Conservation (phyloP, 352 stramenopile genomes). For the Phytophthora palmivora region DNA sequence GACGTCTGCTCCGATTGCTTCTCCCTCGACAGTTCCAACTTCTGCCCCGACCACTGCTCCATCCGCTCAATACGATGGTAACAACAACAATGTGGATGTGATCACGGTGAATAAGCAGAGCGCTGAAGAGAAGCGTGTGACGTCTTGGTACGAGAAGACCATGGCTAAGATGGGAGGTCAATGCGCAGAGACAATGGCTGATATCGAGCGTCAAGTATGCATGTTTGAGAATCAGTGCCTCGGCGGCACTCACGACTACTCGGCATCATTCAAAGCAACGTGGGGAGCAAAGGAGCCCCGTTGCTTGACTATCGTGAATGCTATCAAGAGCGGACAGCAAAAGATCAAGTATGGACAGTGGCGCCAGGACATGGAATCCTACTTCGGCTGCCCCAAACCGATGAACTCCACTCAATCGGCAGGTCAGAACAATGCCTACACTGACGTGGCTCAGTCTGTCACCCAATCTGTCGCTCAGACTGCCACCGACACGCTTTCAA, state of each 20-base stretch:
- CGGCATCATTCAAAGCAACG: constrained; percentile 47
- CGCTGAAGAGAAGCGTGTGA: constrained; percentile 34
- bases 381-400: constrained; percentile 52
- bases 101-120: constrained; percentile 36
- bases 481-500: constrained; percentile 12
- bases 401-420: constrained; percentile 23
- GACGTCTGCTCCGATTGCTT: background rate
- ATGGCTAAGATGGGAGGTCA: constrained; percentile 41
- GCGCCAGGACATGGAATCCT: constrained; percentile 45
- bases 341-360: constrained; percentile 39
- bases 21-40: constrained; percentile 1
- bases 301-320: constrained; percentile 55
- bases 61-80: constrained; percentile 25
- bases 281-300: constrained; percentile 48
- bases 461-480: constrained; percentile 7
- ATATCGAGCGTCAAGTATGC: constrained; percentile 62
- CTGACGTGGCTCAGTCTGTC: constrained; percentile 12
- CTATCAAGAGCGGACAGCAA: constrained; percentile 45
- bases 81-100: constrained; percentile 43
- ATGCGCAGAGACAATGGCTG: constrained; percentile 39
- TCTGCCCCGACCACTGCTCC: background rate
- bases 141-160: constrained; percentile 50
- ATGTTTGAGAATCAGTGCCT: constrained; percentile 64
- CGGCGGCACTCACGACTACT: constrained; percentile 50
- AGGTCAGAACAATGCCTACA: constrained; percentile 15